phyloP scores from a whole-genome alignment of 2,329 filamentous ascomycete species.

The Paecilomyces niveus region DNA sequence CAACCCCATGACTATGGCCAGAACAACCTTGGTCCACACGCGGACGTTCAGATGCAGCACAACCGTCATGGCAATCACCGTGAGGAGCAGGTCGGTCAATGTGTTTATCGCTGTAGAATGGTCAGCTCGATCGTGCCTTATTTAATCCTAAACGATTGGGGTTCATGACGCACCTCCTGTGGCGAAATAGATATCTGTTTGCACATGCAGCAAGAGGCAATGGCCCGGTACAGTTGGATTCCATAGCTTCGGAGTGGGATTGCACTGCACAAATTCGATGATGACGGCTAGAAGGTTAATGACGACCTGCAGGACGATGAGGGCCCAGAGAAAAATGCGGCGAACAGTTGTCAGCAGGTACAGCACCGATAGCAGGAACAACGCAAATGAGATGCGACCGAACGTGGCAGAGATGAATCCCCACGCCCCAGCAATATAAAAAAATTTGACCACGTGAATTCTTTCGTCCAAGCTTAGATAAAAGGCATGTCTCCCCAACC shows the following conservation, averaged over 20 bases:
- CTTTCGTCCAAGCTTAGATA: constrained; percentile 3
- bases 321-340: constrained; percentile 8
- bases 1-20: constrained; percentile 3
- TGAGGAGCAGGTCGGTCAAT: constrained; percentile 5
- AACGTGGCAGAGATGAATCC: constrained; percentile 9
- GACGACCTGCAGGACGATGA: constrained; percentile 9
- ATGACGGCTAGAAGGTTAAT: constrained; percentile 9
- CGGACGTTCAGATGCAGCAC: constrained; percentile 2
- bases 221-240: constrained; percentile 3
- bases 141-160: background rate
- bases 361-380: constrained; percentile 11
- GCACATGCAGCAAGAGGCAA: constrained; percentile 8
- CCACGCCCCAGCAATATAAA: constrained; percentile 9
- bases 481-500: constrained; percentile 9
- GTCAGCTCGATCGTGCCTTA: background rate
- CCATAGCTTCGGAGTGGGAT: constrained; percentile 8
- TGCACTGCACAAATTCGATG: constrained; percentile 8
- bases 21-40: background rate
- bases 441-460: constrained; percentile 8
- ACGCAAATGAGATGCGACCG: constrained; percentile 10
- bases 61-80: constrained; percentile 2
- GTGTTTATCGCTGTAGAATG: constrained; percentile 6
- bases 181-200: constrained; percentile 5
- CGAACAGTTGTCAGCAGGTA: constrained; percentile 5
- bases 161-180: constrained; percentile 5